These are phyloP conservation scores for Panaeolus cyanescens DNA, from an alignment of 768 basidiomycete genomes.

Conservation along the genomic window DNA sequence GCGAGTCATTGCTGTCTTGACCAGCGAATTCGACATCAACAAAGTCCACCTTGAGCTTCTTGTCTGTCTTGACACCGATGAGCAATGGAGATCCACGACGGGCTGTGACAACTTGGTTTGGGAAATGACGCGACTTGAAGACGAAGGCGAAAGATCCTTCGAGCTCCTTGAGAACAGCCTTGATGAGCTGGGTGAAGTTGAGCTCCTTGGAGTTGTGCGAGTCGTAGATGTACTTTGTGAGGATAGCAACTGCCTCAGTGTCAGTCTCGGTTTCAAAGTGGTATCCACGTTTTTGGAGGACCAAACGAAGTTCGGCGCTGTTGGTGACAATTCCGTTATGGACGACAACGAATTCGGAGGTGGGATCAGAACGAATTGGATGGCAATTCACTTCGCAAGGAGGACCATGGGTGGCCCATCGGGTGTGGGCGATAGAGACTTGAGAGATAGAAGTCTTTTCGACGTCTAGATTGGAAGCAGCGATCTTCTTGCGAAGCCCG, in stretches of 20 bases:
- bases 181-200: slow-evolving; percentile 90
- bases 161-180: slow-evolving; percentile 94
- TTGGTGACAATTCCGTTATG: slow-evolving; percentile 99
- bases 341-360: slow-evolving; percentile 86
- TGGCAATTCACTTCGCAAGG: slow-evolving; percentile 92
- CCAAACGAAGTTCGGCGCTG: slow-evolving; percentile 81
- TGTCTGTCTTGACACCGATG: slow-evolving; percentile 99
- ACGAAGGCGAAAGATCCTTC: slow-evolving; percentile 99
- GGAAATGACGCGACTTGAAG: slow-evolving; percentile 96
- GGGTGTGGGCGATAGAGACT: slow-evolving; percentile 97
- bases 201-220: slow-evolving; percentile 83
- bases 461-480: slow-evolving; percentile 67
- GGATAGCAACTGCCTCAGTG: slow-evolving; percentile 95
- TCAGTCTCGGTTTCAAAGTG: slow-evolving; percentile 95
- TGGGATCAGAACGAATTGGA: slow-evolving; percentile 83
- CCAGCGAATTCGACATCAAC: slow-evolving; percentile 96
- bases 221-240: slow-evolving; percentile 96
- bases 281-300: slow-evolving; percentile 95
- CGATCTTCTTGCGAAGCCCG: slow-evolving; percentile 87
- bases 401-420: slow-evolving; percentile 98
- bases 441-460: slow-evolving; percentile 80
- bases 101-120: slow-evolving; percentile 93
- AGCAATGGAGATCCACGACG: slow-evolving; percentile 96
- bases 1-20: slow-evolving; percentile 53
- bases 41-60: slow-evolving; percentile 99